These are phyloP conservation scores for Linderniella brevidens DNA, from an alignment of 257 asterid genomes.

Conservation along the genomic window DNA sequence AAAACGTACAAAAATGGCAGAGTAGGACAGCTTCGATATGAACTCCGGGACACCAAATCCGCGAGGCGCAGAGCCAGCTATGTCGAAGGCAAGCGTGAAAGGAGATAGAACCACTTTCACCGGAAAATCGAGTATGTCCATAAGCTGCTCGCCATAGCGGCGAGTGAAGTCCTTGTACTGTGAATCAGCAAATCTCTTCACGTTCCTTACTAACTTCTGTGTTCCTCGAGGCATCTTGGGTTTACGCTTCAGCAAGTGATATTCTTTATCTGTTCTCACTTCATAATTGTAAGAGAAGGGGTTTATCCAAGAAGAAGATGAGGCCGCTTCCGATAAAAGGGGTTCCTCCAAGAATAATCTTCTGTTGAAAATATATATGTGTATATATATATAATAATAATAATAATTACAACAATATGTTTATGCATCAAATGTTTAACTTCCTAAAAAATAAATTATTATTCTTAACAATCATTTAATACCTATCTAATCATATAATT, in stretches of 20 bases:
- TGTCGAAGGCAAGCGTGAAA: constrained; percentile 70
- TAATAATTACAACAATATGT: too few relatives aligned
- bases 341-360: too few relatives aligned
- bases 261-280: too few relatives aligned
- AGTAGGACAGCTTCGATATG: constrained; percentile 72
- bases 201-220: constrained; percentile 20
- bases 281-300: neutral
- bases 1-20: constrained; percentile 63
- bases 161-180: constrained; percentile 39
- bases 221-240: constrained; percentile 37
- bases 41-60: constrained; percentile 93
- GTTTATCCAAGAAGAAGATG: neutral
- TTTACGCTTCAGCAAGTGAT: too few relatives aligned
- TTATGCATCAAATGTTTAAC: too few relatives aligned
- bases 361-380: too few relatives aligned
- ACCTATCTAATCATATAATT: too few relatives aligned
- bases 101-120: constrained; percentile 62
- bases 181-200: constrained; percentile 27
- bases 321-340: too few relatives aligned
- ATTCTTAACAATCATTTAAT: too few relatives aligned
- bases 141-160: constrained; percentile 52
- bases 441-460: too few relatives aligned
- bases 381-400: too few relatives aligned
- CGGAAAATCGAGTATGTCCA: constrained; percentile 67
- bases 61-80: constrained; percentile 97